Evolutionary conservation across 345 rosid species (phyloP), one percentile per base, ranked within the genome.

Genomic region (Excoecaria agallocha): DNA sequence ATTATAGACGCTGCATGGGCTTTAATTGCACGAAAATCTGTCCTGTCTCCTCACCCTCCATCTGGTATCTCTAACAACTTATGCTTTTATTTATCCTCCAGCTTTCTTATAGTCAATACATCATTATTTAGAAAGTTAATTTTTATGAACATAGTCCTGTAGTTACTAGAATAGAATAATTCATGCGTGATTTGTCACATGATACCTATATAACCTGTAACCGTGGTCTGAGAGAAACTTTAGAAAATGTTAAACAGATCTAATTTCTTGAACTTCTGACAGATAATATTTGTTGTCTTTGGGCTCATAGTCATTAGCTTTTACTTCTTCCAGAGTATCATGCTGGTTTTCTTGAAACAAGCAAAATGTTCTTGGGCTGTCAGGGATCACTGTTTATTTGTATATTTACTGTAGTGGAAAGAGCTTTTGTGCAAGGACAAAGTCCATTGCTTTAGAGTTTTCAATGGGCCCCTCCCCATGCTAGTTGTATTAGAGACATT

Each of bases 41-140:
- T 90, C 74, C 97, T 95, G 59, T 93, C 96, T 11, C 81, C 83
- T 66, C 86, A 63, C 35, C 89, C 96, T 82, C 89, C 97, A 73
- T 80, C 87, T 73, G 98, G 97, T 95, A 90, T 65, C 58, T 57
- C 60, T 10, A 16, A 67, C 30, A n/a, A 41, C 69, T 25, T 45
- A 45, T 3, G 65, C 45, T 30, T 66, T 17, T 39, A 43, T 67
- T 20, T 20, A 24, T 58, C 45, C 48, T 35, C 35, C n/a, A 16
- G 57, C 13, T 48, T 24, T 43, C 16, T 45, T 11, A 45, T 45
- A 24, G 17, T 30, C 39, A 39, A 43, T 6, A 8, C 7, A 16
- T 68, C 38, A 24, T 13, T 57, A 58, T n/a, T 24, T 43, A 20
- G 8, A 2, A 3, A 25, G 30, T 38, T 24, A 17, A 68, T 0